These are phyloP conservation scores for Coriolopsis trogii DNA, from an alignment of 1,284 basidiomycete genomes.

Conservation along the genomic window DNA sequence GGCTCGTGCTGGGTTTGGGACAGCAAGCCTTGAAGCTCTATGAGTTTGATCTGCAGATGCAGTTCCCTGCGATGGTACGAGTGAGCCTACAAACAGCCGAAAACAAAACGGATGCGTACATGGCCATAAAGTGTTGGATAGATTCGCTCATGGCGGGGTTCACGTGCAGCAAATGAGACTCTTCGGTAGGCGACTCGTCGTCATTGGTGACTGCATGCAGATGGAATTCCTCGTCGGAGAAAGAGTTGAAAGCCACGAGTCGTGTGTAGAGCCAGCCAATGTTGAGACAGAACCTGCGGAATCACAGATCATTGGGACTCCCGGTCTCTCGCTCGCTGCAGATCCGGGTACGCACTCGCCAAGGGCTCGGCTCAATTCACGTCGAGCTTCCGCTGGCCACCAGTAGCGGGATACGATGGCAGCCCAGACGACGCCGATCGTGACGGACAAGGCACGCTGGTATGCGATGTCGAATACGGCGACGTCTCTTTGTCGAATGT, in stretches of 20 bases:
- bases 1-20: conserved; percentile 92
- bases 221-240: conserved; percentile 31
- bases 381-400: conserved; percentile 94
- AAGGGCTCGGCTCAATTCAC: conserved; percentile 83
- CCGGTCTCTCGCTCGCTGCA: neutral
- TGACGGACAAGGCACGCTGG: conserved; percentile 82
- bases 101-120: conserved; percentile 50
- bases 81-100: neutral
- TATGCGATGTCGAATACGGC: conserved; percentile 76
- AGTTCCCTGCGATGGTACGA: conserved; percentile 71
- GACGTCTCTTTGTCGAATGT: conserved; percentile 71
- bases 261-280: conserved; percentile 86
- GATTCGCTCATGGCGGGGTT: conserved; percentile 57
- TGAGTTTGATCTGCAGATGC: conserved; percentile 89
- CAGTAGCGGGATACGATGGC: conserved; percentile 86
- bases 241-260: conserved; percentile 78
- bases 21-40: conserved; percentile 81
- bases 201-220: conserved; percentile 26
- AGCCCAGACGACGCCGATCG: conserved; percentile 88
- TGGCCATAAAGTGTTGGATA: conserved; percentile 87
- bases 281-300: conserved; percentile 76
- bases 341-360: conserved; percentile 72
- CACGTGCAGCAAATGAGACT: conserved; percentile 40
- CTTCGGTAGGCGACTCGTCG: conserved; percentile 37
- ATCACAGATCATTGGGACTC: neutral